Evolutionary conservation across 108 stramenopile genomes (phyloP).

Genomic region (Chaetoceros muelleri): DNA sequence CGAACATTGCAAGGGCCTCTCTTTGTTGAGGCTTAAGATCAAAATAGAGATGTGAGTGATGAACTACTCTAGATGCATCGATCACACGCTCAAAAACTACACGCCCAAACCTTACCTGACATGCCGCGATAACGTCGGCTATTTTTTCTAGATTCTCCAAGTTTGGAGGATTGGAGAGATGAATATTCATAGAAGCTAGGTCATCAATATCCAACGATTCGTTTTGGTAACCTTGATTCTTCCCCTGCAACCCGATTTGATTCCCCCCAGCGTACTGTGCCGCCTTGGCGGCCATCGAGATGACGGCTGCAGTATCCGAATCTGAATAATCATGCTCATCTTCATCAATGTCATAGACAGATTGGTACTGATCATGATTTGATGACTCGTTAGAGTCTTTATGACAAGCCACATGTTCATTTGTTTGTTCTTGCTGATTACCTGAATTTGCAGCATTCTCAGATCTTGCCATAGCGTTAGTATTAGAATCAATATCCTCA

Average conservation of each 20-base stretch:
- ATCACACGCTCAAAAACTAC: neutral
- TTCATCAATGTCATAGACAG: neutral
- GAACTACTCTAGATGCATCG: neutral
- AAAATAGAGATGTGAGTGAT: neutral
- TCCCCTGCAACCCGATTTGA: neutral
- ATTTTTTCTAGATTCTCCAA: constrained; percentile 55
- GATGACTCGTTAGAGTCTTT: no score
- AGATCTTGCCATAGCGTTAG: neutral
- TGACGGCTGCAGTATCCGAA: neutral
- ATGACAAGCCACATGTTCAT: neutral
- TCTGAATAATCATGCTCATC: neutral
- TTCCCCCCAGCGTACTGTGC: neutral
- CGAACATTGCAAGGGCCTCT: constrained; percentile 53
- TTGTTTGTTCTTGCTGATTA: neutral
- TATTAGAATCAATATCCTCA: neutral
- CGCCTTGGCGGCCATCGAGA: neutral
- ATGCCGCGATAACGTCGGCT: constrained; percentile 47
- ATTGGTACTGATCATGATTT: no score
- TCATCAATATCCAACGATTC: neutral
- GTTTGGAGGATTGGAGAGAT: constrained; percentile 64
- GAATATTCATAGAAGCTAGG: constrained; percentile 2
- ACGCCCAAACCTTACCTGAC: constrained; percentile 15
- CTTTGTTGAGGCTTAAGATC: constrained; percentile 39
- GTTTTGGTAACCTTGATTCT: neutral
- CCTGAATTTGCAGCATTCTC: constrained; percentile 2